Base-by-base conservation (phyloP, 306 rosid genomes). In the Glycine tomentella region DNA sequence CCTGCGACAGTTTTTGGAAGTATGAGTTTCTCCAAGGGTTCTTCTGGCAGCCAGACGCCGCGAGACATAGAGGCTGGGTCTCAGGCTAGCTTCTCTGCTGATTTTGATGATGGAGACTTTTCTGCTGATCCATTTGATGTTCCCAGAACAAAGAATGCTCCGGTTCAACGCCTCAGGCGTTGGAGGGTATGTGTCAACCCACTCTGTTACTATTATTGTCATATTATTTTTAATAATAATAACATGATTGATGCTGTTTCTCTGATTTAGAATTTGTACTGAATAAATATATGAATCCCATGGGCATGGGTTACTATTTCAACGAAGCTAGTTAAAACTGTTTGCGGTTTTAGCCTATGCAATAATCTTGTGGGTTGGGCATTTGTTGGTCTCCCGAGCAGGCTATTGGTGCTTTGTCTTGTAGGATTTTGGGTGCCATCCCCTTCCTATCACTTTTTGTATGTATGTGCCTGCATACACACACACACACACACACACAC, bases 1-100 rank as follows among this genome's bases (percentile, higher is more conserved):
- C 90, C 92, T 89, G 96, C 96, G 94, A 94, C 90, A 94, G 97
- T 69, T 86, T 77, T n/a, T 7, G 31, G 34, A 16, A 71, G 51
- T 2, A 93, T 90, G 94, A 90, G 85, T 77, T 31, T 25, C 5
- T 78, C 8, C 0, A 87, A 70, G 15, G 83, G 80, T 52, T 90
- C 93, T 51, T 88, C 89, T 59, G 50, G 81, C 34, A 73, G 78
- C 46, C 73, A 31, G 36, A 36, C 9, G 46, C 70, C 12, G 38
- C 55, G 2, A 3, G 98, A 94, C 72, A 6, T 87, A 49, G 98
- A 94, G 83, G 79, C 93, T 69, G 90, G 89, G 9, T 17, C 83
- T 17, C 65, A 66, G 6, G 17, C 44, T 8, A 56, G 58, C 70
- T 38, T 62, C 56, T 53, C 91, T 33, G 87, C 72, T n/a, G 91